Conservation (phyloP, 306 rosid genomes). For the Prunus mume region DNA sequence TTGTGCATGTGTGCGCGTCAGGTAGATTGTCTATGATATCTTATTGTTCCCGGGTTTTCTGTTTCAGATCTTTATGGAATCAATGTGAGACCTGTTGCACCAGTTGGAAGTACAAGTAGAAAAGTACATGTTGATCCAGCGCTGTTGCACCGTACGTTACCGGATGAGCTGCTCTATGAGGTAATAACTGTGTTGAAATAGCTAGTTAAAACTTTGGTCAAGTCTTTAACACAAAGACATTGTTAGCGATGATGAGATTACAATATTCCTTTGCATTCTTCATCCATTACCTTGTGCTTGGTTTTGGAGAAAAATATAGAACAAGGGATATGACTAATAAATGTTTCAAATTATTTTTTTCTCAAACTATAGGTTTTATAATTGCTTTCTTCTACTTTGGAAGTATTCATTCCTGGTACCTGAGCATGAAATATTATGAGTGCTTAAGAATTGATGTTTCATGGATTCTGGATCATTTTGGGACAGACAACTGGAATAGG, state of each 20-base stretch:
- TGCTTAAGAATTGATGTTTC: neutral
- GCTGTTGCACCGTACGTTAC: constrained; percentile 66
- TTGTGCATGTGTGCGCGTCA: neutral
- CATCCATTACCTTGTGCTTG: neutral
- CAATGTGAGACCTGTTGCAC: constrained; percentile 94
- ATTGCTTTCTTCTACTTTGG: neutral
- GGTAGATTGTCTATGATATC: constrained; percentile 20
- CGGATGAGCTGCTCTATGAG: constrained; percentile 89
- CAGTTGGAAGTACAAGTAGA: constrained; percentile 83
- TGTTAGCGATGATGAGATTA: neutral
- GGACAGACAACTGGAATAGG: neutral
- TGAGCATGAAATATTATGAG: neutral
- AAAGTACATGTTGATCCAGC: constrained; percentile 69
- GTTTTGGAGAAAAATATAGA: neutral
- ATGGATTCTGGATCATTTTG: neutral
- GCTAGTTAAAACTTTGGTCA: neutral
- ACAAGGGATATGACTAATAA: neutral
- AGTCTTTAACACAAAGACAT: neutral
- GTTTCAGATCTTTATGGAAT: constrained; percentile 90
- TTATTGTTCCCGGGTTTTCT: constrained; percentile 40
- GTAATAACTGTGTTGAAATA: constrained; percentile 32
- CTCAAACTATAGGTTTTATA: neutral
- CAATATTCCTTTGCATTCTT: neutral
- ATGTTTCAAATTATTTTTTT: neutral
- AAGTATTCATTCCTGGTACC: neutral